Percentiles rank a stretch among this genome's conserved stretches.
These are phyloP conservation scores for Phellopilus nigrolimitatus DNA, from an alignment of 1,284 basidiomycete genomes.

Conservation along the genomic window DNA sequence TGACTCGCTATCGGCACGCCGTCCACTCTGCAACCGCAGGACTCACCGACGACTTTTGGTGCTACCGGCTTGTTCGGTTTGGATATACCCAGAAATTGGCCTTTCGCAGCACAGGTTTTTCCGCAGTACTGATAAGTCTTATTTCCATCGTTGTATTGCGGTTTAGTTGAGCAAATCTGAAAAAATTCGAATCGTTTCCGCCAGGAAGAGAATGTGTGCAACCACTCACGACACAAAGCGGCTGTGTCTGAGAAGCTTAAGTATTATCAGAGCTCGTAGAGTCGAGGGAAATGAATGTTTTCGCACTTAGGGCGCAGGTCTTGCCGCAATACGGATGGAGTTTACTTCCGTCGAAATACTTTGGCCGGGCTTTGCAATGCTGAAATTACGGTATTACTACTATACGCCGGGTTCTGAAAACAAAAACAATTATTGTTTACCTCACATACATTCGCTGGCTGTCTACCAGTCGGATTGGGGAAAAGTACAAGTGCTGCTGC, in stretches of 20 bases:
- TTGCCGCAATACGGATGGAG: constrained; percentile 43
- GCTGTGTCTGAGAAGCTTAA: constrained; percentile 2
- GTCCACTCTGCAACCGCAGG: neutral
- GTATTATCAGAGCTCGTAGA: constrained; percentile 16
- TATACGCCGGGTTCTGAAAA: no score
- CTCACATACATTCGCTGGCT: constrained; percentile 21
- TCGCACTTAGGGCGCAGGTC: constrained; percentile 39
- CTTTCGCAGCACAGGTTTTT: constrained; percentile 30
- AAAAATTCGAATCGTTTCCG: constrained; percentile 8
- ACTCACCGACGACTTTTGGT: neutral
- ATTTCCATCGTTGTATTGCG: constrained; percentile 26
- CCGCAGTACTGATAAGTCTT: constrained; percentile 36
- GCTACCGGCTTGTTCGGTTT: neutral
- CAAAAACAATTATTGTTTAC: constrained; percentile 10
- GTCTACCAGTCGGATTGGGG: no score
- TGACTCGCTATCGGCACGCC: neutral
- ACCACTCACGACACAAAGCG: constrained; percentile 2
- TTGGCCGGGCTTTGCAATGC: constrained; percentile 48
- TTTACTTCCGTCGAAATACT: constrained; percentile 41
- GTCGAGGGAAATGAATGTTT: constrained; percentile 16
- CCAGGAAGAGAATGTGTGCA: neutral
- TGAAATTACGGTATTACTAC: constrained; percentile 15
- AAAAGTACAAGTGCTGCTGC: no score
- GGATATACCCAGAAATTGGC: no score
- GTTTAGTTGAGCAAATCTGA: constrained; percentile 3